Base-by-base conservation (phyloP, 2,329 filamentous ascomycete genomes). In the Calonectria pteridis region DNA sequence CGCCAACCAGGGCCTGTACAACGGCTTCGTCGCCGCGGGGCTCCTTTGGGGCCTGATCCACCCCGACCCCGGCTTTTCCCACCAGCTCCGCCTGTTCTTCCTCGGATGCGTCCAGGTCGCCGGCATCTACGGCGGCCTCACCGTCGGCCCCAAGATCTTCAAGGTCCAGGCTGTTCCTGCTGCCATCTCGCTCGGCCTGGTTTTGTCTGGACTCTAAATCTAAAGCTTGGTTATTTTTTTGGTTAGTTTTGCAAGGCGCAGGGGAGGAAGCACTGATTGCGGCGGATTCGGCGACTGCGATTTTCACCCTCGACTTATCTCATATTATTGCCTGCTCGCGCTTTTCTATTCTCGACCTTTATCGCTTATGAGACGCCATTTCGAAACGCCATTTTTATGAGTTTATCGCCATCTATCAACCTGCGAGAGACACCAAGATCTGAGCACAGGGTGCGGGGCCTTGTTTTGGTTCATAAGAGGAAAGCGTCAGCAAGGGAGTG, bases 1-100 rank as follows among this genome's bases (percentile, higher is more conserved):
- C 59, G 86, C 86, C 67, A 89, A 89, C 79, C 88, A 89, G 77
- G 88, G 88, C 26, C 82, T 89, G 7, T 89, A 89, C 82, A 89
- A 89, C 77, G 88, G 88, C 51, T 88, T 89, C 69, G 82, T 89
- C n/a, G 85, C 87, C 4, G 87, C 87, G 1, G 88, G 88, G 0
- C 79, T 89, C 2, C 72, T 82, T 31, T 89, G 88, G 88, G 84
- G 85, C 4, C 74, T 89, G n/a, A n/a, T 82, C 4, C 87, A 89
- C 76, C 87, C 88, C 1, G 82, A 84, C 7, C 68, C 81, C 9
- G 84, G 81, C 46, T 85, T 89, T 72, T 84, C 83, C 20, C 76
- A 68, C 4, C 86, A 89, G 81, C 82, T 89, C 63, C 81, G 83
- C 50, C 73, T 87, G n/a, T 89, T 89, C 77, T 89, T 89, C 81